Evolutionary conservation across 495 filamentous ascomycete genomes (phyloP).

Genomic region (Penicillium canescens): DNA sequence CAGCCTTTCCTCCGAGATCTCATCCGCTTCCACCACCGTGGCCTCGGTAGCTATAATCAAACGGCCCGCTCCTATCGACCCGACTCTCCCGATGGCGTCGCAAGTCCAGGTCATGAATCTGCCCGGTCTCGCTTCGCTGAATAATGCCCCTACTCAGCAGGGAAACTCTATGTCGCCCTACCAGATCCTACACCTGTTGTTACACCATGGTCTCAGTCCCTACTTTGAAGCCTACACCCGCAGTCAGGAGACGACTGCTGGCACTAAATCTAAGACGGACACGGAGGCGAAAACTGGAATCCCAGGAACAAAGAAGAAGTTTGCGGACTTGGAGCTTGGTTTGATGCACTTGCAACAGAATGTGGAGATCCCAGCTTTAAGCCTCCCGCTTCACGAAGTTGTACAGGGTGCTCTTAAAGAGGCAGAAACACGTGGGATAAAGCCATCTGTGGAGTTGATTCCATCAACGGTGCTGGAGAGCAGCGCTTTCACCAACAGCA

Average conservation of each 20-base stretch:
- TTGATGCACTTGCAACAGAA: slow-evolving; percentile 93
- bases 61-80: slow-evolving; percentile 81
- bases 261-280: slow-evolving; percentile 69
- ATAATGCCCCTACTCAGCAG: slow-evolving; percentile 63
- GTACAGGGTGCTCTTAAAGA: slow-evolving; percentile 81
- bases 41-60: slow-evolving; percentile 89
- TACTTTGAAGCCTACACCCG: slow-evolving; percentile 96
- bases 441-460: slow-evolving; percentile 74
- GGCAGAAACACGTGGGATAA: slow-evolving; percentile 61
- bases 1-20: slow-evolving; percentile 76
- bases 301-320: slow-evolving; percentile 92
- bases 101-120: slow-evolving; percentile 93
- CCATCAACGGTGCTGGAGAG: slow-evolving; percentile 71
- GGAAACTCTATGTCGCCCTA: slow-evolving; percentile 77
- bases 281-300: slow-evolving; percentile 90
- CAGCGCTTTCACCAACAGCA: slow-evolving; percentile 86
- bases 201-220: slow-evolving; percentile 84
- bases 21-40: slow-evolving; percentile 73
- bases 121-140: slow-evolving; percentile 70
- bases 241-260: slow-evolving; percentile 67
- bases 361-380: slow-evolving; percentile 91
- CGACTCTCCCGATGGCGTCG: slow-evolving; percentile 69
- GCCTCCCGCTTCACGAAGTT: slow-evolving; percentile 79
- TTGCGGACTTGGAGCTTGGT: slow-evolving; percentile 88
- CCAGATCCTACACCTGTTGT: slow-evolving; percentile 82